A percentile compares a stretch with the other conserved stretches of the same genome.
phyloP scores from a whole-genome alignment of 1,284 basidiomycete genomes.

The Boletellus deceptivus region DNA sequence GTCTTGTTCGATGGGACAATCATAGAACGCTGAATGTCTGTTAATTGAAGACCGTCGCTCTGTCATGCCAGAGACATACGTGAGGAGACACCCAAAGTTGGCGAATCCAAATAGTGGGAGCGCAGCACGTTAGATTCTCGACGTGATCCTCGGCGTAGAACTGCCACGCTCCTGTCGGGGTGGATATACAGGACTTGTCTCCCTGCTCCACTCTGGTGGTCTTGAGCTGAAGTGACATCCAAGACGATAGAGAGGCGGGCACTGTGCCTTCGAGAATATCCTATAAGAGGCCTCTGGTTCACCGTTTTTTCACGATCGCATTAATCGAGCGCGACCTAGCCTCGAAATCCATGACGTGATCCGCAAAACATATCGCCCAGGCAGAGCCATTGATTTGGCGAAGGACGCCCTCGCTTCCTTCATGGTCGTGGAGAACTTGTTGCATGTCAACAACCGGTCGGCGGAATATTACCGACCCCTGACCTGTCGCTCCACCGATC shows the following conservation, averaged over 20 bases:
- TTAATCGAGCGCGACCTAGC: conserved; percentile 14
- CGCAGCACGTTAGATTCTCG: conserved; percentile 42
- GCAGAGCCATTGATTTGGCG: conserved; percentile 6
- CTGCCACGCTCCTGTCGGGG: conserved; percentile 13
- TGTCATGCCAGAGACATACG: conserved; percentile 3
- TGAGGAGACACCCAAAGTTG: conserved; percentile 45
- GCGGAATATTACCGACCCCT: too few relatives aligned
- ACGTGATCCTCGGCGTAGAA: conserved; percentile 29
- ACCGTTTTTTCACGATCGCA: conserved; percentile 17
- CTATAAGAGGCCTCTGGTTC: conserved; percentile 9
- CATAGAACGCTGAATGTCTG: conserved; percentile 17
- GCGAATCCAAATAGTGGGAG: conserved; percentile 40
- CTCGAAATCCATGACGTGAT: conserved; percentile 12
- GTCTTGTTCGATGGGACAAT: conserved; percentile 16
- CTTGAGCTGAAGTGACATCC: not conserved
- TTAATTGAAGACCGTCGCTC: too few relatives aligned
- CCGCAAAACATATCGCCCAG: conserved; percentile 24
- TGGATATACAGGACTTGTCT: conserved; percentile 25
- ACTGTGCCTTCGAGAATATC: conserved; percentile 21
- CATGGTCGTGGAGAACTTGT: conserved; percentile 10
- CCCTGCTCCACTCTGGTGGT: conserved; percentile 22
- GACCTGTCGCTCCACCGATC: too few relatives aligned
- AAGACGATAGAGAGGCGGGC: not conserved
- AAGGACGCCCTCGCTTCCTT: conserved; percentile 14
- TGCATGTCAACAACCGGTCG: too few relatives aligned